A percentile compares a stretch with the other conserved stretches of the same genome.
These are phyloP conservation scores for Cryomyces minteri DNA, from an alignment of 495 filamentous ascomycete species.

Conservation along the genomic window DNA sequence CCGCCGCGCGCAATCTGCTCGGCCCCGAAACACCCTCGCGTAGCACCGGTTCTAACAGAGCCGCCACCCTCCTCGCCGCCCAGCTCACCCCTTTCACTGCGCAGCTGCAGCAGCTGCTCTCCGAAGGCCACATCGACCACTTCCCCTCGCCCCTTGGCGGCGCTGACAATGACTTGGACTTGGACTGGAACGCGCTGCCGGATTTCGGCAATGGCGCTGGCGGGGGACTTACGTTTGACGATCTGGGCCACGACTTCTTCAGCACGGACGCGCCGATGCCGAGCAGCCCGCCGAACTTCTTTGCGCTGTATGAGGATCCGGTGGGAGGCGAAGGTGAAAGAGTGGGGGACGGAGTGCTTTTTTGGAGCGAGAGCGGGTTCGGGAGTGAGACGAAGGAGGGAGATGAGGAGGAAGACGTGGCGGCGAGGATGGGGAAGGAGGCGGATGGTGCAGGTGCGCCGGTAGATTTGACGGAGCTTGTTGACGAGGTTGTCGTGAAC, in stretches of 20 bases:
- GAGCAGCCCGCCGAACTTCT: conserved; percentile 29
- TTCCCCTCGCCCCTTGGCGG: conserved; percentile 14
- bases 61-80: conserved; percentile 6
- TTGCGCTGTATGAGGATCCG: conserved; percentile 14
- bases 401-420: too few species aligned
- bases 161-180: conserved; percentile 21
- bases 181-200: conserved; percentile 20
- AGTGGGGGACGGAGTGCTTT: not conserved
- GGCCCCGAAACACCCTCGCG: not conserved
- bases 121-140: conserved; percentile 29
- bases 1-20: conserved; percentile 2
- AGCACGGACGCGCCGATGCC: conserved; percentile 31
- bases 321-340: not conserved
- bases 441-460: too few species aligned
- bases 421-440: too few species aligned
- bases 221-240: conserved; percentile 4
- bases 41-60: conserved; percentile 8
- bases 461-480: too few species aligned
- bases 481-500: too few species aligned
- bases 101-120: conserved; percentile 39
- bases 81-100: conserved; percentile 35
- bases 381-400: too few species aligned
- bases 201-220: conserved; percentile 10
- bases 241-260: conserved; percentile 17
- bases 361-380: not conserved